These are phyloP conservation scores for Thelonectria olida DNA, from an alignment of 2,329 filamentous ascomycete species.

Conservation along the genomic window DNA sequence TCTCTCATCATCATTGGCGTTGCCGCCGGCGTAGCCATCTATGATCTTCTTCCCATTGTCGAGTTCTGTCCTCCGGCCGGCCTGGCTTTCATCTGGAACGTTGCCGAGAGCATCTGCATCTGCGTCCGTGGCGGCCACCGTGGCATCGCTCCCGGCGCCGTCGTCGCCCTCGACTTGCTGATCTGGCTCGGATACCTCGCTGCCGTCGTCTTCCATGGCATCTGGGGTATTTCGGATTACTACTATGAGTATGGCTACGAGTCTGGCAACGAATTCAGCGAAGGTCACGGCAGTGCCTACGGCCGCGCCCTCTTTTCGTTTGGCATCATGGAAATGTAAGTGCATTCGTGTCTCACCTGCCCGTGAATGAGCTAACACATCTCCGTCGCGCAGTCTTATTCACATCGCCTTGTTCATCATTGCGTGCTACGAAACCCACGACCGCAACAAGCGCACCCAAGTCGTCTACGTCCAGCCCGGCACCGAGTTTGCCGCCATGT, in stretches of 20 bases:
- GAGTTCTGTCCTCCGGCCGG: not conserved
- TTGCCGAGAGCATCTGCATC: slow-evolving; percentile 22
- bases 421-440: slow-evolving; percentile 31
- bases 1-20: slow-evolving; percentile 13
- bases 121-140: slow-evolving; percentile 16
- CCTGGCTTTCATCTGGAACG: slow-evolving; percentile 23
- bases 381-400: slow-evolving; percentile 11
- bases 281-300: not conserved
- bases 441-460: slow-evolving; percentile 24
- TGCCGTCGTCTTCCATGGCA: not conserved
- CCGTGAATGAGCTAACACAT: not conserved
- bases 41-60: no score
- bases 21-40: not conserved
- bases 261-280: not conserved
- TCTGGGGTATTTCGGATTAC: not conserved
- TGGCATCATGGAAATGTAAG: slow-evolving; percentile 16
- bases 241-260: not conserved
- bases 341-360: not conserved
- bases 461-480: slow-evolving; percentile 25
- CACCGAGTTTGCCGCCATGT: not conserved
- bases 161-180: slow-evolving; percentile 24
- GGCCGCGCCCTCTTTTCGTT: slow-evolving; percentile 8
- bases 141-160: slow-evolving; percentile 24
- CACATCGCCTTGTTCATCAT: slow-evolving; percentile 36
- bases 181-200: slow-evolving; percentile 23